Evolutionary conservation across 176 grass and related monocot genomes (phyloP), one percentile per base, ranked within the genome.

Genomic region (Secale cereale): DNA sequence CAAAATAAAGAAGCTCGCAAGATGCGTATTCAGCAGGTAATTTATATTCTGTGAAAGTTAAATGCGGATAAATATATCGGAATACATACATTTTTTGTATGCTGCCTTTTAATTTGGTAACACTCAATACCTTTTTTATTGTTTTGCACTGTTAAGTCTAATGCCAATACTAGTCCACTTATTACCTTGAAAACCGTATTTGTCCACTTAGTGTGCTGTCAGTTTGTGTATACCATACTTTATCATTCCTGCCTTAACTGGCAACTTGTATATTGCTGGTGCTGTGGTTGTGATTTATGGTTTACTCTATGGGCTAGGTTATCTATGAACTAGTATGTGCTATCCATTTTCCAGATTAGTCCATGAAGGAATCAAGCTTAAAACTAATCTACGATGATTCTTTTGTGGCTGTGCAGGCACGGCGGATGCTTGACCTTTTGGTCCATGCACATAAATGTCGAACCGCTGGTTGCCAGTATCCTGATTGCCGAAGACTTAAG

Each of bases 1-100:
- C 93, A 95, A 83, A 95, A 87, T 85, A 92, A 90, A 72, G 93
- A 92, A 89, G 85, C 82, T 86, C 85, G 89, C 9, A 79, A 93
- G 78, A 88, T 83, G 52, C 89, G 85, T 62, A 78, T 83, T 79
- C 43, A 88, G 19, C 81, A 78, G 91, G 95, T 98, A 83, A 62
- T 61, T 62, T 73, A 60, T 83, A 62, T 57, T 56, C 30, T 22
- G 14, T 19, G 50, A 15, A 71, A 43, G 39, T 22, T 59, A 35
- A 61, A 35, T 62, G 20, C 14, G 2, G 14, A 26, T 62, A 23
- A 26, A 20, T 35, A n/a, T 85, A 25, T 60, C 45, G 26, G 43
- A 74, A 17, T 23, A 32, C 45, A 70, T 33, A 54, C 22, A 74
- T 73, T 79, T 17, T 83, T 25, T 37, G 48, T 74, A 33, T 59